These are phyloP conservation scores for Apiospora kogelbergensis DNA, from an alignment of 2,329 filamentous ascomycete species.

Conservation along the genomic window DNA sequence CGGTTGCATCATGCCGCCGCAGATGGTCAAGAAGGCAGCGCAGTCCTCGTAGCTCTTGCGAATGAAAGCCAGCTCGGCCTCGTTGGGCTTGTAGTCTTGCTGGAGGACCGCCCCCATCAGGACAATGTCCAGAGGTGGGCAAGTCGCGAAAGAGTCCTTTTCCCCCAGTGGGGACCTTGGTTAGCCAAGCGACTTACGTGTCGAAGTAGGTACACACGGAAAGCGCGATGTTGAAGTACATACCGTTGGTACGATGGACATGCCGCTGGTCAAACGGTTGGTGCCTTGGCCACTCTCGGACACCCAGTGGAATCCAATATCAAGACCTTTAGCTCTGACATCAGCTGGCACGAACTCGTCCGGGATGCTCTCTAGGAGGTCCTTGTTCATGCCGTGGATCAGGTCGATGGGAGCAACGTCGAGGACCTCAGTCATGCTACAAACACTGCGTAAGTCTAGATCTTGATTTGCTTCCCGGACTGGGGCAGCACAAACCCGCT, in stretches of 20 bases:
- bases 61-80: conserved; percentile 36
- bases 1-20: conserved; percentile 35
- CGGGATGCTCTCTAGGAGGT: conserved; percentile 21
- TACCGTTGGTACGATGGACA: conserved; percentile 32
- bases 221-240: background rate
- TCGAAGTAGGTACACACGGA: background rate
- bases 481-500: conserved; percentile 21
- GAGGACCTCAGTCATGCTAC: conserved; percentile 32
- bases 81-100: conserved; percentile 27
- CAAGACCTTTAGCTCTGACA: conserved; percentile 23
- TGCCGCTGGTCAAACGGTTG: conserved; percentile 25
- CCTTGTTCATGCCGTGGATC: conserved; percentile 21
- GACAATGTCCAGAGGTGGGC: conserved; percentile 40
- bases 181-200: background rate
- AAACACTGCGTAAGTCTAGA: background rate
- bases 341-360: conserved; percentile 14
- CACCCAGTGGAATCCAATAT: conserved; percentile 36
- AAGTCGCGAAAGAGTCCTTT: conserved; percentile 39
- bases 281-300: conserved; percentile 23
- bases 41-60: conserved; percentile 34
- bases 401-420: conserved; percentile 36
- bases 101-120: conserved; percentile 38
- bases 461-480: background rate
- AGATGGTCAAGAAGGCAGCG: conserved; percentile 40
- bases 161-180: background rate